These are phyloP conservation scores for Pseudogymnoascus sp. DNA, from an alignment of 2,329 filamentous ascomycete genomes.

Conservation along the genomic window DNA sequence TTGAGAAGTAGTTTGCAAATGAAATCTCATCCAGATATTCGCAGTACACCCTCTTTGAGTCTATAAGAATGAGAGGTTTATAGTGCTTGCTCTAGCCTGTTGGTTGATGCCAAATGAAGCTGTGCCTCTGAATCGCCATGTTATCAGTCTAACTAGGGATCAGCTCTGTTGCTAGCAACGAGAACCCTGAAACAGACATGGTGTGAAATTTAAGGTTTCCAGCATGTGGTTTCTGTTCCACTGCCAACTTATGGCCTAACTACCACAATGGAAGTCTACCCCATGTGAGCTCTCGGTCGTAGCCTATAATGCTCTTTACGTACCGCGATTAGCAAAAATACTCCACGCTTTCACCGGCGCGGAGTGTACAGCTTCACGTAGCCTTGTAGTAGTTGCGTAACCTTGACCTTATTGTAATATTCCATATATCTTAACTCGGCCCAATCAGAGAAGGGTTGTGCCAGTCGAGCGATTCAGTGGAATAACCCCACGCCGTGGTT, in stretches of 20 bases:
- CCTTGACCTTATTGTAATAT: background rate
- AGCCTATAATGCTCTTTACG: background rate
- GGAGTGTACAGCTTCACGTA: background rate
- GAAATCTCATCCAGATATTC: background rate
- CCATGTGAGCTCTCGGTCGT: background rate
- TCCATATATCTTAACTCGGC: background rate
- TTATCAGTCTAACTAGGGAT: background rate
- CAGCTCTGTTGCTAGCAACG: background rate
- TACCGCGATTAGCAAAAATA: background rate
- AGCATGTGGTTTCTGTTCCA: background rate
- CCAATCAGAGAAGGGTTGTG: background rate
- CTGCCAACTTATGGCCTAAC: background rate
- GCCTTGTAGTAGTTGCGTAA: slow-evolving; percentile 3
- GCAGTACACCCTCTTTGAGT: background rate
- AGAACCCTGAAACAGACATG: background rate
- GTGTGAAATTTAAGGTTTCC: background rate
- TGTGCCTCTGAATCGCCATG: background rate
- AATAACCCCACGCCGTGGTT: background rate
- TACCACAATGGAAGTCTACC: background rate
- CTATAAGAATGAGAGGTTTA: background rate
- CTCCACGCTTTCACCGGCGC: background rate
- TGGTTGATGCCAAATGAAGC: background rate
- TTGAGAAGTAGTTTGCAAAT: background rate
- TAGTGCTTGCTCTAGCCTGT: background rate
- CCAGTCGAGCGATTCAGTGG: background rate